Evolutionary conservation across 1,139 yeast species (phyloP).

Genomic region (Debaryomyces nepalensis): DNA sequence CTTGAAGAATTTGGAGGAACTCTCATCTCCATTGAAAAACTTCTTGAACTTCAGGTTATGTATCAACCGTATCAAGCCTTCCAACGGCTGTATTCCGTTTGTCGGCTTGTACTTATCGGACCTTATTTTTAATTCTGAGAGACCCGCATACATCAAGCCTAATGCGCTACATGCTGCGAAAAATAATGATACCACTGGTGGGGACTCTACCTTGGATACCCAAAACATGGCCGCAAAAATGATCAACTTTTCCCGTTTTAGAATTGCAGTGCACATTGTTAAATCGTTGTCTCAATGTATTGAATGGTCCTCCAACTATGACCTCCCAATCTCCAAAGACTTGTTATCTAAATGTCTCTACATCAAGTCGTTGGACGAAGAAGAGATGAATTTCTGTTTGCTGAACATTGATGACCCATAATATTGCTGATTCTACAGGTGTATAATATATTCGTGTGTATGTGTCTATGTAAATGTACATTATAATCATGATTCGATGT

Average conservation of each 20-base stretch:
- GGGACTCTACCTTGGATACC: slow-evolving; percentile 18
- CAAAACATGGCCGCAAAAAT: slow-evolving; percentile 42
- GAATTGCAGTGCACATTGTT: slow-evolving; percentile 77
- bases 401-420: slow-evolving; percentile 9
- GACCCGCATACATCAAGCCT: slow-evolving; percentile 50
- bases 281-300: slow-evolving; percentile 80
- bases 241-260: slow-evolving; percentile 78
- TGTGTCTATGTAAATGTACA: too few relatives aligned
- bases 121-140: slow-evolving; percentile 77
- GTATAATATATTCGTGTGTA: too few relatives aligned
- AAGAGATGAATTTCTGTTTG: slow-evolving; percentile 63
- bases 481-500: neutral
- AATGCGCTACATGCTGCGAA: slow-evolving; percentile 12
- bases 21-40: slow-evolving; percentile 67
- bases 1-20: slow-evolving; percentile 64
- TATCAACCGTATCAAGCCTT: slow-evolving; percentile 64
- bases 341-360: slow-evolving; percentile 82
- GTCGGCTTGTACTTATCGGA: slow-evolving; percentile 86
- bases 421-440: too few relatives aligned
- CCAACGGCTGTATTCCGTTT: slow-evolving; percentile 87
- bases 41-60: slow-evolving; percentile 68
- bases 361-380: slow-evolving; percentile 74
- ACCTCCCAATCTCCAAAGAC: slow-evolving; percentile 54
- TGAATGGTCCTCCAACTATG: slow-evolving; percentile 79
- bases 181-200: slow-evolving; percentile 11